Evolutionary conservation across 331 rosid genomes (phyloP).

Genomic region (Arachis monticola): DNA sequence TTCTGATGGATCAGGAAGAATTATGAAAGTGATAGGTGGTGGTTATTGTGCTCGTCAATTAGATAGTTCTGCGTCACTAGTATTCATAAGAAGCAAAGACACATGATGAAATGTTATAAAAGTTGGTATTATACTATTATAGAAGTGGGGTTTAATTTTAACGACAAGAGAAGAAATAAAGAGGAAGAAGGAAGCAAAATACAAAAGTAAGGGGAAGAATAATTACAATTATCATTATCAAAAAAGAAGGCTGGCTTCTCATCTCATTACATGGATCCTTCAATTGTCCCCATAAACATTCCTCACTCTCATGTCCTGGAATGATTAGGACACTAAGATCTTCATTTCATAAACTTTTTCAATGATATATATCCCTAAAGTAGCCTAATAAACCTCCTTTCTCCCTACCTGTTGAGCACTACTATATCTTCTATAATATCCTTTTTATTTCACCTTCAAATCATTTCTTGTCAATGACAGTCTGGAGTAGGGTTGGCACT

Average conservation of each 20-base stretch:
- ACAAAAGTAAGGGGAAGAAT: conserved; percentile 35
- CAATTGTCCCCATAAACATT: conserved; percentile 12
- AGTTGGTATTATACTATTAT: conserved; percentile 13
- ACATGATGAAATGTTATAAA: conserved; percentile 31
- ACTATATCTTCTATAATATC: not conserved
- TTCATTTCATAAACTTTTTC: no score
- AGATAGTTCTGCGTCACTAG: not conserved
- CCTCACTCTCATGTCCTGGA: not conserved
- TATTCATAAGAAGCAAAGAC: not conserved
- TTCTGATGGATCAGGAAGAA: not conserved
- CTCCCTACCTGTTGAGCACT: no score
- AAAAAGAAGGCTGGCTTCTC: conserved; percentile 45
- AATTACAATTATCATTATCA: conserved; percentile 40
- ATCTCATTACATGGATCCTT: conserved; percentile 58
- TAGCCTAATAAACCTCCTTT: no score
- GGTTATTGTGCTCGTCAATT: not conserved
- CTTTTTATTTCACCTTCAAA: not conserved
- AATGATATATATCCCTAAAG: not conserved
- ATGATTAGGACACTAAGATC: conserved; percentile 28
- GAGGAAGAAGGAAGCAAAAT: no score
- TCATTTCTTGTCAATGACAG: conserved; percentile 3
- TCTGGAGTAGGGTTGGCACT: conserved; percentile 54
- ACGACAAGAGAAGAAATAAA: conserved; percentile 11
- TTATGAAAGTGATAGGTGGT: not conserved
- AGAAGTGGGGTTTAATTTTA: conserved; percentile 24